A percentile compares a stretch with the other conserved stretches of the same genome.
Conservation (phyloP, 306 rosid genomes). For the Neltuma alba region DNA sequence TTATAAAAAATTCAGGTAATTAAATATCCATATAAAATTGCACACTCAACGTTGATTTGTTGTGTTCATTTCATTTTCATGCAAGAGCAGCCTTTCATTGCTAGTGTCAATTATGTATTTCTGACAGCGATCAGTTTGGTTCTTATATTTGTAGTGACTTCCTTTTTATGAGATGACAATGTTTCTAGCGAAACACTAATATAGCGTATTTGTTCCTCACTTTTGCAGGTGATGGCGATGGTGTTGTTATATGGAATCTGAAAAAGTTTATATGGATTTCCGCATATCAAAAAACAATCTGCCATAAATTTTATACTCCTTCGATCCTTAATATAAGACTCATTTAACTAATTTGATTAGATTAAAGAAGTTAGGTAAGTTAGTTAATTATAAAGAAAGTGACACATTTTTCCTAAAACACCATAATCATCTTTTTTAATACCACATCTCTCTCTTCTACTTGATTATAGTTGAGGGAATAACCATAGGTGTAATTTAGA, state of each 20-base stretch:
- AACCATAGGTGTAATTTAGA: too few species aligned
- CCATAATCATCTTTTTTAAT: too few species aligned
- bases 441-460: too few species aligned
- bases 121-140: background rate
- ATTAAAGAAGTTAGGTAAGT: too few species aligned
- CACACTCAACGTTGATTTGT: background rate
- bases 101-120: background rate
- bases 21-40: background rate
- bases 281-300: background rate
- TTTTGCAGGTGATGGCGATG: background rate
- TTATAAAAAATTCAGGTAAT: background rate
- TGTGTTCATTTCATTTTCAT: background rate
- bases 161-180: background rate
- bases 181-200: background rate
- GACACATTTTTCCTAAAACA: too few species aligned
- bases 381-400: too few species aligned
- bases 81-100: background rate
- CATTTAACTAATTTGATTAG: too few species aligned
- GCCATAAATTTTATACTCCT: background rate
- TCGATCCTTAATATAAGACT: too few species aligned
- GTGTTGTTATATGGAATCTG: background rate
- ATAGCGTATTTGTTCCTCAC: background rate
- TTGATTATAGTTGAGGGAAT: too few species aligned
- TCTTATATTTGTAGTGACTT: background rate
- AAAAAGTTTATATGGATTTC: background rate